A percentile compares a stretch with the other conserved stretches of the same genome.
Conservation (phyloP, 2,329 filamentous ascomycete species). For the Penicillium italicum region DNA sequence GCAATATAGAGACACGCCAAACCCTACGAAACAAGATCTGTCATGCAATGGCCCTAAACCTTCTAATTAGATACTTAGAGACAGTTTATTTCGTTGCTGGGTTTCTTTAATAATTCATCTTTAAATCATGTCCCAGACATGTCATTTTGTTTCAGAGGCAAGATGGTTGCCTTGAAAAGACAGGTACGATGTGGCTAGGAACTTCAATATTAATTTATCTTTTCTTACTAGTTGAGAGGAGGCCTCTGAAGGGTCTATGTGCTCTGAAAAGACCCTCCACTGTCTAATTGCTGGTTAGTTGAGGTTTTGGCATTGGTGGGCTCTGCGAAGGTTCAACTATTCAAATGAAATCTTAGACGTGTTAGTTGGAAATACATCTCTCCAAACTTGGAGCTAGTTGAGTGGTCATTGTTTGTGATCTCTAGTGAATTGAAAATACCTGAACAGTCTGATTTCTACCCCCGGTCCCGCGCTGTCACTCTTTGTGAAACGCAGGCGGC, state of each 20-base stretch:
- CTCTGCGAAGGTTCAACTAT: too few relatives aligned
- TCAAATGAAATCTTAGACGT: neutral
- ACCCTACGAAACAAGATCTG: neutral
- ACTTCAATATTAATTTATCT: too few relatives aligned
- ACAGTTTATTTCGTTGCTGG: neutral
- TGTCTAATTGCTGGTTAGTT: neutral
- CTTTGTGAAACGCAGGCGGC: constrained; percentile 14
- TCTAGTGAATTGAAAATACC: neutral
- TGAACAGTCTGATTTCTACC: neutral
- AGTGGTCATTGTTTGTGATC: neutral
- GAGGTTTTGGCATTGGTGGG: neutral
- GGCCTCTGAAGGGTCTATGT: fast-evolving
- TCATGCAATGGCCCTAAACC: neutral
- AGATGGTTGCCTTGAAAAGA: neutral
- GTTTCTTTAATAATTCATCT: neutral
- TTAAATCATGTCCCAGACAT: neutral
- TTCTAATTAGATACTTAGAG: neutral
- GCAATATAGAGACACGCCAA: too few relatives aligned
- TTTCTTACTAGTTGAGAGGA: neutral
- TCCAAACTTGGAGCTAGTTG: neutral
- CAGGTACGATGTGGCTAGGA: neutral
- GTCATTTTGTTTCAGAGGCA: neutral
- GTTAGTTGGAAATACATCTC: neutral
- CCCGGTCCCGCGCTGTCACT: neutral
- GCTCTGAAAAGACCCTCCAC: too few relatives aligned